These are phyloP conservation scores for Apiotrichum gracile DNA, from an alignment of 1,284 basidiomycete genomes.

Conservation along the genomic window DNA sequence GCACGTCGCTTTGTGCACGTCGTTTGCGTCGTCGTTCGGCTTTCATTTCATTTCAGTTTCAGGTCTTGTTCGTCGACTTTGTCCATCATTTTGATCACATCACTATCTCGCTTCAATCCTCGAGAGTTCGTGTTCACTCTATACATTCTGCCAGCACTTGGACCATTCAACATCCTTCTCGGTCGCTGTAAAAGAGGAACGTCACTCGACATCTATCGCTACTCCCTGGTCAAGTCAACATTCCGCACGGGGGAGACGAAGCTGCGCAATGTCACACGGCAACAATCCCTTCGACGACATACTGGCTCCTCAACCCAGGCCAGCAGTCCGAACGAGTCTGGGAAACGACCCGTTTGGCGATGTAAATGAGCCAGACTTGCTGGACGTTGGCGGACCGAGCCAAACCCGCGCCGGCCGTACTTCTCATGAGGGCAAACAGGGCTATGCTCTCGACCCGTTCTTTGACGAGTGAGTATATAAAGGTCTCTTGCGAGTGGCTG, in stretches of 20 bases:
- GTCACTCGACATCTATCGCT: not conserved
- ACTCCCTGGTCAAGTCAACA: too few species aligned
- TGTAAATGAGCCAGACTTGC: slow-evolving; percentile 17
- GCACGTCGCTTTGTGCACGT: too few species aligned
- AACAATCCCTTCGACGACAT: slow-evolving; percentile 44
- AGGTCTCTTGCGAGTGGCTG: not conserved
- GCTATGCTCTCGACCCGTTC: slow-evolving; percentile 45
- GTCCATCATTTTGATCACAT: too few species aligned
- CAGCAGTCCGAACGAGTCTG: slow-evolving; percentile 8
- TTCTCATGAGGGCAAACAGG: slow-evolving; percentile 9
- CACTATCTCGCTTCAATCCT: too few species aligned
- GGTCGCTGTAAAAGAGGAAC: too few species aligned
- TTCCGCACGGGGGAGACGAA: too few species aligned
- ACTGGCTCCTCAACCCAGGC: slow-evolving; percentile 31
- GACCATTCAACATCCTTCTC: too few species aligned
- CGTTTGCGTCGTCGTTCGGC: too few species aligned
- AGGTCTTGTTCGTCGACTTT: too few species aligned
- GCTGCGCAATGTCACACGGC: not conserved
- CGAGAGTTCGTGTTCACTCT: too few species aligned
- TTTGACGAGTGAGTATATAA: slow-evolving; percentile 50
- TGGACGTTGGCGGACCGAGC: not conserved
- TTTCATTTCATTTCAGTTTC: not conserved
- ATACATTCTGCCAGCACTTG: too few species aligned
- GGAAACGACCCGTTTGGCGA: slow-evolving; percentile 36
- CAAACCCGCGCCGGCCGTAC: not conserved